phyloP scores from a whole-genome alignment of 2,329 filamentous ascomycete genomes.

The Monilinia aucupariae region DNA sequence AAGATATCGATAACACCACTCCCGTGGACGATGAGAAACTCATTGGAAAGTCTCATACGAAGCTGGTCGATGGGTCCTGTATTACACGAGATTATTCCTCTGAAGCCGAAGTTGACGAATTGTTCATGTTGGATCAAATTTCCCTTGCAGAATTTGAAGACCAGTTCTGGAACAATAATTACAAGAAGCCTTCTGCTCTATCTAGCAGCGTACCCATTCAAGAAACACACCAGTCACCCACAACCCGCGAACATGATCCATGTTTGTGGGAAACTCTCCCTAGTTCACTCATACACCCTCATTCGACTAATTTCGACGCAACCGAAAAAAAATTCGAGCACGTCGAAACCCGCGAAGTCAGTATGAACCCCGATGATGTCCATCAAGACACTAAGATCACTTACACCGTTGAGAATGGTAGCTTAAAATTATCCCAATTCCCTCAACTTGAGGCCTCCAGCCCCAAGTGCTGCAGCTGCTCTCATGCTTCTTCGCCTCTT shows the following conservation, averaged over 20 bases:
- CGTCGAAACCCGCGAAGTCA: background rate
- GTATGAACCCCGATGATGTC: background rate
- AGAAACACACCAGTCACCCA: background rate
- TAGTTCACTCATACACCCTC: background rate
- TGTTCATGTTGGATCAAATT: constrained; percentile 7
- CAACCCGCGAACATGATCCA: background rate
- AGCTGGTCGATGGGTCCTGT: constrained; percentile 7
- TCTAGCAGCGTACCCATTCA: background rate
- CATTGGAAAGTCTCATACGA: constrained; percentile 10
- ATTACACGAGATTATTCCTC: background rate
- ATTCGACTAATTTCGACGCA: background rate
- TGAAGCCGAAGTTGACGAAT: constrained; percentile 5
- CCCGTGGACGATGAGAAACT: background rate
- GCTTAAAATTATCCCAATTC: background rate
- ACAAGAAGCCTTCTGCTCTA: background rate
- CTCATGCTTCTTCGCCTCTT: background rate
- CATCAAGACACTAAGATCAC: background rate
- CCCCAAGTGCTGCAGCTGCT: background rate
- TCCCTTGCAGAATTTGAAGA: constrained; percentile 7
- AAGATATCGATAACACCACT: constrained; percentile 3
- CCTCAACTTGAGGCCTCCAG: background rate
- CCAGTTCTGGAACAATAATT: background rate
- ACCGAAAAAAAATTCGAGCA: background rate
- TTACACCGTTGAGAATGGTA: background rate
- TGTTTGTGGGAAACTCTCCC: background rate